Evolutionary conservation across 2,329 filamentous ascomycete genomes (phyloP).

Genomic region (Xenoacremonium recifei): DNA sequence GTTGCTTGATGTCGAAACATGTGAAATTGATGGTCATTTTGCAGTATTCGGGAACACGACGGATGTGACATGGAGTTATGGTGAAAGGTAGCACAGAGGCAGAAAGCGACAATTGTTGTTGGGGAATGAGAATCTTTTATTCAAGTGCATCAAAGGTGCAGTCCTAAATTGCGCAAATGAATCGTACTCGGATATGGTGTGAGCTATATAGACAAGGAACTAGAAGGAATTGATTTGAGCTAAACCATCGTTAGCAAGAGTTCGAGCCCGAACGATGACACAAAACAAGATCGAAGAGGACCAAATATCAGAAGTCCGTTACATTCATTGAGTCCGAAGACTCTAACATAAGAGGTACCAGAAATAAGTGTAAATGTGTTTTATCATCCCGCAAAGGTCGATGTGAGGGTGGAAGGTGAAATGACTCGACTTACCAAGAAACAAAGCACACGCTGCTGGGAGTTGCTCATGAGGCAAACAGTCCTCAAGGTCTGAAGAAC

Average conservation of each 20-base stretch:
- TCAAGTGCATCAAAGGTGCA: too few relatives aligned
- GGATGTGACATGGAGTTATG: too few relatives aligned
- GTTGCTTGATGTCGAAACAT: too few relatives aligned
- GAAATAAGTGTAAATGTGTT: conserved; percentile 66
- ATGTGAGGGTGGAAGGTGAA: conserved; percentile 17
- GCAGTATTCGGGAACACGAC: too few relatives aligned
- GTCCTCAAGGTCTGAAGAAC: background rate
- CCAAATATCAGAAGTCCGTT: conserved; percentile 74
- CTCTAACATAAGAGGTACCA: conserved; percentile 98
- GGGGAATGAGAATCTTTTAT: too few relatives aligned
- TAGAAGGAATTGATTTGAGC: too few relatives aligned
- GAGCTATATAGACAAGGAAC: too few relatives aligned
- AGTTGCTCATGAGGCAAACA: background rate
- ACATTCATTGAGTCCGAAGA: conserved; percentile 70
- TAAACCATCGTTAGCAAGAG: conserved; percentile 18
- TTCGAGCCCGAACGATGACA: conserved; percentile 5
- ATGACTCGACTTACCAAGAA: conserved; percentile 33
- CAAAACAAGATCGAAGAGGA: conserved; percentile 10
- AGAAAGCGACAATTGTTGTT: too few relatives aligned
- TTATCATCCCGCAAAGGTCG: conserved; percentile 65
- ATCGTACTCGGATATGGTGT: too few relatives aligned
- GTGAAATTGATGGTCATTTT: too few relatives aligned
- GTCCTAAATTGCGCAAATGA: too few relatives aligned
- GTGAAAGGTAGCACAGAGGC: too few relatives aligned
- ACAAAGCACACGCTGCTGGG: background rate